Conservation (phyloP, 352 stramenopile genomes). For the Phytophthora tentaculata region DNA sequence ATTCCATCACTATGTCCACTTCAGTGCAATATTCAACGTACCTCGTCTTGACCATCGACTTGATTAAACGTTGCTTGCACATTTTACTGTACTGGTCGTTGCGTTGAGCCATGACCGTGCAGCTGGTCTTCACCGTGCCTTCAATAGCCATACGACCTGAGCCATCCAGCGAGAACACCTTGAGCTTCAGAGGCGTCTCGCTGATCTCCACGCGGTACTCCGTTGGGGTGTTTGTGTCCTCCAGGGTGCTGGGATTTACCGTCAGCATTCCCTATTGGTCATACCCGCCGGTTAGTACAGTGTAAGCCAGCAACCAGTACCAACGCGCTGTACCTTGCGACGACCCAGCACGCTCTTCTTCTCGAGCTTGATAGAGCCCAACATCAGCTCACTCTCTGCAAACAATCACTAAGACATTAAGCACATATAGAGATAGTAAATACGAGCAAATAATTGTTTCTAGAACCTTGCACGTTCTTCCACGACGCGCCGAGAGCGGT, state of each 20-base stretch:
- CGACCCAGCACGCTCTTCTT: constrained; percentile 72
- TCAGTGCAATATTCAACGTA: constrained; percentile 12
- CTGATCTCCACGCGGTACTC: constrained; percentile 86
- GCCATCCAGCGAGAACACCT: constrained; percentile 86
- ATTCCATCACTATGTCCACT: neutral
- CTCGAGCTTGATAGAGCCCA: constrained; percentile 86
- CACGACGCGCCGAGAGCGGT: constrained; percentile 74
- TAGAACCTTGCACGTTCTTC: constrained; percentile 85
- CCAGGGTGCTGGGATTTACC: constrained; percentile 78
- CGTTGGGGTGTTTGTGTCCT: constrained; percentile 77
- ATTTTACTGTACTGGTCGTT: constrained; percentile 89
- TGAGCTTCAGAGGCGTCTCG: constrained; percentile 80
- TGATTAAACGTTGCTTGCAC: constrained; percentile 85
- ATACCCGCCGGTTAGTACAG: constrained; percentile 9
- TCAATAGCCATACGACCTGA: constrained; percentile 89
- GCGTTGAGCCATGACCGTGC: constrained; percentile 83
- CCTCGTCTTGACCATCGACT: constrained; percentile 87
- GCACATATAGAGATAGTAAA: neutral
- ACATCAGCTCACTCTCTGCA: constrained; percentile 84
- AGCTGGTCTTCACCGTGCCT: constrained; percentile 87
- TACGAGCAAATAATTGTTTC: neutral
- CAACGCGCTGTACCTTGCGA: constrained; percentile 60
- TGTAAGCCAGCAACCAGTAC: neutral
- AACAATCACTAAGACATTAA: neutral
- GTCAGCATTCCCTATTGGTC: constrained; percentile 67